Evolutionary conservation across 83 land plant species (phyloP).

Genomic region (Picea abies): DNA sequence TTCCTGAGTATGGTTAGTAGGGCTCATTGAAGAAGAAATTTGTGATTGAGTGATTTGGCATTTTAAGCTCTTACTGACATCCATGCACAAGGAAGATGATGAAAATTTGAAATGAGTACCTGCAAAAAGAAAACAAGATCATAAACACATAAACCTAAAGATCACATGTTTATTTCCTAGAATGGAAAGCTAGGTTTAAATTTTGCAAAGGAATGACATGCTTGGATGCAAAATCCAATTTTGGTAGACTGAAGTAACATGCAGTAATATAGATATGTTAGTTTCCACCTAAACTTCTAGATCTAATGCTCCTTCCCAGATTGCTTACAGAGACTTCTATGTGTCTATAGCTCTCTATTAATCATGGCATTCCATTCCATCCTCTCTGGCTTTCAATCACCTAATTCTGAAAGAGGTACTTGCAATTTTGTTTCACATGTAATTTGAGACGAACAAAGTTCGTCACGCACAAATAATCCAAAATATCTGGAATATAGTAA

Average conservation of each 20-base stretch:
- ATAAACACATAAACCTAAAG: not conserved
- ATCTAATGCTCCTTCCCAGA: not conserved
- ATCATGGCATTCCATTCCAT: no score
- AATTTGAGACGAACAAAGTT: no score
- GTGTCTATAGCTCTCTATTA: no score
- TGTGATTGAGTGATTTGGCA: not conserved
- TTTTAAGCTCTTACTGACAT: conserved; percentile 1
- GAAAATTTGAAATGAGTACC: not conserved
- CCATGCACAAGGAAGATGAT: not conserved
- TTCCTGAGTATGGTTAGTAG: not conserved
- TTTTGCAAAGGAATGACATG: not conserved
- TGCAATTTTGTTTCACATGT: no score
- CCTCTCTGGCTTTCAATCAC: no score
- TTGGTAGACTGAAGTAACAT: not conserved
- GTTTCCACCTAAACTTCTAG: not conserved
- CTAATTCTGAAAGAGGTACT: not conserved
- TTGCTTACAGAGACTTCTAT: not conserved
- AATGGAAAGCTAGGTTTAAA: not conserved
- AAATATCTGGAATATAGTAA: no score
- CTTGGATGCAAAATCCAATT: no score
- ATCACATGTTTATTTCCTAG: not conserved
- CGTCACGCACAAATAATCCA: no score
- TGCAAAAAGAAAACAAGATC: not conserved
- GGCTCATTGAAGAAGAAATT: not conserved
- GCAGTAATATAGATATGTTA: not conserved